phyloP scores from a whole-genome alignment of 192 early-diverging fungal species.

The Borealophlyctis nickersoniae region DNA sequence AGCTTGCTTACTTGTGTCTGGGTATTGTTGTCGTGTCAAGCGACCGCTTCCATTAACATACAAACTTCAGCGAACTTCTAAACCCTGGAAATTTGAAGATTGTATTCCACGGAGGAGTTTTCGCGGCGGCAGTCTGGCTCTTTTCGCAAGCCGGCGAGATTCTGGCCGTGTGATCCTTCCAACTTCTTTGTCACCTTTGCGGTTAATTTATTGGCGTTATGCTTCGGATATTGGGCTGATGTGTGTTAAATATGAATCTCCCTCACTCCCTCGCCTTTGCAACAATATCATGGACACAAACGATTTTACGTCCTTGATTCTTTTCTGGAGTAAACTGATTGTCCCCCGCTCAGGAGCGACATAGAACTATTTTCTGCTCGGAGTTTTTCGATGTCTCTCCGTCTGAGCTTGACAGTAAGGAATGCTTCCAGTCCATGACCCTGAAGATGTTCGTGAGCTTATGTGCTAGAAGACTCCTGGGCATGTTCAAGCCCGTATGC shows the following conservation, averaged over 20 bases:
- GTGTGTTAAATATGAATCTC: neutral
- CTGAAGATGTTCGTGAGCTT: slow-evolving; percentile 66
- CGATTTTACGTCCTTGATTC: neutral
- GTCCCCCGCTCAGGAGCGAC: slow-evolving; percentile 23
- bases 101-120: slow-evolving; percentile 30
- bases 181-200: neutral
- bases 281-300: slow-evolving; percentile 1
- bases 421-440: slow-evolving; percentile 82
- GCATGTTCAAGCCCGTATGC: slow-evolving; percentile 12
- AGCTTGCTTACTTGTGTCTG: neutral
- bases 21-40: neutral
- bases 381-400: slow-evolving; percentile 21
- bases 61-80: slow-evolving; percentile 14
- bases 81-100: slow-evolving; percentile 36
- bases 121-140: slow-evolving; percentile 24
- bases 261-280: neutral
- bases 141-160: slow-evolving; percentile 17
- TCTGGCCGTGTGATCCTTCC: slow-evolving; percentile 9
- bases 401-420: slow-evolving; percentile 60
- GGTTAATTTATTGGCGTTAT: neutral
- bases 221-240: neutral
- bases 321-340: slow-evolving; percentile 13
- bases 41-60: neutral
- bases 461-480: slow-evolving; percentile 29
- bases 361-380: slow-evolving; percentile 4